phyloP scores from a whole-genome alignment of 176 grass and related monocot genomes.

The Eragrostis nindensis region DNA sequence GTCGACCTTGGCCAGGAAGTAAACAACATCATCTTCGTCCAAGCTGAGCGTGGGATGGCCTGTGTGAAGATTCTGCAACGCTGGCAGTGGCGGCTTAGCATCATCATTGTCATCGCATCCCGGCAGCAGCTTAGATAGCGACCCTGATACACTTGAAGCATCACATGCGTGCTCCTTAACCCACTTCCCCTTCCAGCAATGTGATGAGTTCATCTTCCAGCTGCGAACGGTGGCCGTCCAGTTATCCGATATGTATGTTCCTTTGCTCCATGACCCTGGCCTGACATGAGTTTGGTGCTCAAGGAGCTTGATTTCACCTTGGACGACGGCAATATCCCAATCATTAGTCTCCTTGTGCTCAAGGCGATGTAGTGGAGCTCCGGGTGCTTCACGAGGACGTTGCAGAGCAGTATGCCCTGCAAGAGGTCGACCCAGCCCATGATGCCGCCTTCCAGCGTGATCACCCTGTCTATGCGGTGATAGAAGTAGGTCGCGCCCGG shows the following conservation, averaged over 20 bases:
- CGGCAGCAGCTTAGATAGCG: neutral
- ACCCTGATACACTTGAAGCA: neutral
- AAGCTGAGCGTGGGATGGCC: neutral
- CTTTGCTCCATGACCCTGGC: neutral
- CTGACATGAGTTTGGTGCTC: neutral
- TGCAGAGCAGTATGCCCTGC: neutral
- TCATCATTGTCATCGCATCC: too few species aligned
- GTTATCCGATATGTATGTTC: neutral
- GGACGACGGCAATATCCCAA: neutral
- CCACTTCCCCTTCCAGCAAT: neutral
- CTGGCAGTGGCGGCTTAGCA: neutral
- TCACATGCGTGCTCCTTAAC: too few species aligned
- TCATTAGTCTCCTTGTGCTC: fast-evolving
- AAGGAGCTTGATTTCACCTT: neutral
- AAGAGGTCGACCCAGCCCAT: slow-evolving; percentile 4
- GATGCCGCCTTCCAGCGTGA: neutral
- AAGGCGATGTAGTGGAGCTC: neutral
- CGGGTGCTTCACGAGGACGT: neutral
- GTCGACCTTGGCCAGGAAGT: neutral
- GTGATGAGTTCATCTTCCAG: too few species aligned
- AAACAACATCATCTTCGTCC: neutral
- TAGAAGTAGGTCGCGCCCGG: neutral
- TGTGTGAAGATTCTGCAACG: neutral
- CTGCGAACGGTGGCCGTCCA: too few species aligned
- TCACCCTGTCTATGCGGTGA: neutral